These are phyloP conservation scores for Centaurea solstitialis DNA, from an alignment of 129 eudicot species.

Conservation along the genomic window DNA sequence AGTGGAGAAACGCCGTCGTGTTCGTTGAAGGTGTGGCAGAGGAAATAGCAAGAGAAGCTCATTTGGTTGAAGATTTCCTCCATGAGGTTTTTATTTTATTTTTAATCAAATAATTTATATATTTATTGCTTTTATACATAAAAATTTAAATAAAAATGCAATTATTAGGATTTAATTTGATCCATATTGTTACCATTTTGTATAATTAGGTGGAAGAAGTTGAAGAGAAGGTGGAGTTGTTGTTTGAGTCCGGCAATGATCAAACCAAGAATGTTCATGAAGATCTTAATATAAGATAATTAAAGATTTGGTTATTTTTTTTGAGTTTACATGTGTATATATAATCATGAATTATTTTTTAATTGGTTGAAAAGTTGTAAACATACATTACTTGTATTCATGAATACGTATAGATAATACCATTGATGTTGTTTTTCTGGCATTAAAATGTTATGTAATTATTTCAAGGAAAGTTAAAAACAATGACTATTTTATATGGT, in stretches of 20 bases:
- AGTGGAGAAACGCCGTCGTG: slow-evolving; percentile 16
- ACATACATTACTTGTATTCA: background rate
- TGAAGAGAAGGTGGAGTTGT: slow-evolving; percentile 31
- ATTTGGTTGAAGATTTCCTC: slow-evolving; percentile 37
- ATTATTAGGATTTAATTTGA: background rate
- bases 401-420: too few relatives aligned
- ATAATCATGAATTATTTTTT: background rate
- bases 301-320: background rate
- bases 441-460: too few relatives aligned
- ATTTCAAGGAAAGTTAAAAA: too few relatives aligned
- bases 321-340: background rate
- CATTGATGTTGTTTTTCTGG: too few relatives aligned
- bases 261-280: slow-evolving; percentile 15
- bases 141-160: background rate
- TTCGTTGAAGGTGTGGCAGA: slow-evolving; percentile 43
- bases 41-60: slow-evolving; percentile 38
- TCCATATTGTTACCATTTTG: background rate
- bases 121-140: background rate
- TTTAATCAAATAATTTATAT: background rate
- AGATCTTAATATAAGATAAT: background rate
- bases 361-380: background rate
- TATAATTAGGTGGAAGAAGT: slow-evolving; percentile 40
- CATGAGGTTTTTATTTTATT: slow-evolving; percentile 28
- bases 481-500: too few relatives aligned
- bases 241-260: slow-evolving; percentile 18